Base-by-base conservation (phyloP, 768 basidiomycete species). In the Asterophora parasitica region DNA sequence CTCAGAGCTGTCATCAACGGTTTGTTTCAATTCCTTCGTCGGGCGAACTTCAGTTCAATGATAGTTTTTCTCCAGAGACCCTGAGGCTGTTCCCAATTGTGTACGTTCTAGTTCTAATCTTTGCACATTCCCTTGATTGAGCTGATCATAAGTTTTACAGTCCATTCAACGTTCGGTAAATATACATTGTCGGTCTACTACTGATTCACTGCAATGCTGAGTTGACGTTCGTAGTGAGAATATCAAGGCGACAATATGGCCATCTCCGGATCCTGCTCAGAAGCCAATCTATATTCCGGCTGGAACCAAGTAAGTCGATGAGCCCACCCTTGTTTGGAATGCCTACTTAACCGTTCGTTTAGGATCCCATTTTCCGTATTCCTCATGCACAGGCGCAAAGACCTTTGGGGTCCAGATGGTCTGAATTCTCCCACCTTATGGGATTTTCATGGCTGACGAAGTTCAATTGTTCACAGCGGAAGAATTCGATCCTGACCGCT, bases 401-500 rank as follows among this genome's bases (percentile, higher is more conserved):
- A 82, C 45, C 73, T 83, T 1, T 88, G 84, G 84, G 84, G 84
- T 6, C 82, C 83, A 7, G 84, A 85, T 59, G 82, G 82, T 81
- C 59, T 16, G 61, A 46, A 17, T 6, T 41, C 47, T 46, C 6
- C 12, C 10, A n/a, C 27, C 19, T 6, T 27, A 2, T 12, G n/a
- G 13, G n/a, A 3, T 13, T 20, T 19, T 6, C 5, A 46, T 33
- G 41, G 20, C 15, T 31, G 4, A 35, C 6, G 13, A 1, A 17
- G 11, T 15, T 37, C 27, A 10, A 31, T 10, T 23, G 17, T 17
- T 27, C 11, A 34, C 50, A 83, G 83, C 83, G 4, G 70, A 78
- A 39, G 73, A 79, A 57, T 86, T 85, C 46, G 84, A 88, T 57
- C 84, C 85, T 0, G 82, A 85, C 50, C 76, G 84, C 4, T 87